Conservation (phyloP, 257 asterid genomes). For the Thymus quinquecostatus region DNA sequence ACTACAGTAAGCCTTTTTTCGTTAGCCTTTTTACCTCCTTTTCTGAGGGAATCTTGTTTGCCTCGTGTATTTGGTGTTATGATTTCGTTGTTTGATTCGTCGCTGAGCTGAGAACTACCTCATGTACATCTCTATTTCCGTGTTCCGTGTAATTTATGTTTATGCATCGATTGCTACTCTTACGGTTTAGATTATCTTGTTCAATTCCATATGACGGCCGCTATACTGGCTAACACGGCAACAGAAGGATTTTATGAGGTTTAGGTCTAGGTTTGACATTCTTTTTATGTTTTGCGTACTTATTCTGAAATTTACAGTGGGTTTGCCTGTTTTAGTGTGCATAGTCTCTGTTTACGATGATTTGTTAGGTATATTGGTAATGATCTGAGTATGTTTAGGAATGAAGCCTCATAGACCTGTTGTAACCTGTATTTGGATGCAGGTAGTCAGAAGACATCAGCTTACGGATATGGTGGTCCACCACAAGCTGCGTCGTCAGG, state of each 20-base stretch:
- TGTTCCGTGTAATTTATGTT: not conserved
- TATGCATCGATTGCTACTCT: not conserved
- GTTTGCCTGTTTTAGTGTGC: not conserved
- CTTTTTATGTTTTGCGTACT: not conserved
- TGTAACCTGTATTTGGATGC: slow-evolving; percentile 21
- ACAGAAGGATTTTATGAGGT: not conserved
- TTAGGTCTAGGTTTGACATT: not conserved
- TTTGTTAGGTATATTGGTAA: not conserved
- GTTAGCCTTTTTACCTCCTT: not conserved
- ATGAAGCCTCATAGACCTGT: not conserved
- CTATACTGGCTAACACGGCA: not conserved
- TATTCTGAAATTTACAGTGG: not conserved
- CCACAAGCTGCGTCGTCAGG: slow-evolving; percentile 52
- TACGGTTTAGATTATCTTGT: not conserved
- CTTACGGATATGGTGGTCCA: slow-evolving; percentile 38
- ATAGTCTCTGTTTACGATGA: not conserved
- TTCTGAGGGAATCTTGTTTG: too few species aligned
- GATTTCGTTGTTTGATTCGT: slow-evolving; percentile 12
- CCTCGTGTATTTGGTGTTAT: not conserved
- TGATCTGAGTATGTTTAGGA: not conserved
- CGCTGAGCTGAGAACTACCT: not conserved
- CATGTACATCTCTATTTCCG: not conserved
- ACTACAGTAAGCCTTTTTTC: slow-evolving; percentile 43
- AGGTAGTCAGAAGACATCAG: slow-evolving; percentile 48
- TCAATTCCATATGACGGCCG: not conserved